These are phyloP conservation scores for Lentinula lateritia DNA, from an alignment of 768 basidiomycete genomes.

Conservation along the genomic window DNA sequence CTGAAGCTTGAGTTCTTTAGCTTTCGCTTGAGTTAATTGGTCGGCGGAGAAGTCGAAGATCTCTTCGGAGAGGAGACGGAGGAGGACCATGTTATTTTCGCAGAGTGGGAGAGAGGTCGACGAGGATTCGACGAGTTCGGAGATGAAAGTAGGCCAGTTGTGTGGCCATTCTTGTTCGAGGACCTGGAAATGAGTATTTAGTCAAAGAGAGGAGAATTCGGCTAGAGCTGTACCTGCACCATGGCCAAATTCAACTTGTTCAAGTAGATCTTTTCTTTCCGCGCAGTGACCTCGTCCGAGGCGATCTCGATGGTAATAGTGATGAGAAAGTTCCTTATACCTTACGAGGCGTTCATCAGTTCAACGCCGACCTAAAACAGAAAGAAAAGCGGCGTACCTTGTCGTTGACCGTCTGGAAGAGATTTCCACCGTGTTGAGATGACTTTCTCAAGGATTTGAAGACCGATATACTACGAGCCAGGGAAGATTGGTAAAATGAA, in stretches of 20 bases:
- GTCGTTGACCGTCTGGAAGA: slow-evolving; percentile 59
- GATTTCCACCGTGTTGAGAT: slow-evolving; percentile 61
- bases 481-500: neutral
- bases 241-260: slow-evolving; percentile 76
- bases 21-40: slow-evolving; percentile 73
- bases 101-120: slow-evolving; percentile 71
- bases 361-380: neutral
- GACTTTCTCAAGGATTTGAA: slow-evolving; percentile 61
- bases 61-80: slow-evolving; percentile 70
- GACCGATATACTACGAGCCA: slow-evolving; percentile 44
- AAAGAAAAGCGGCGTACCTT: slow-evolving; percentile 31
- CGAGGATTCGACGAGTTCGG: slow-evolving; percentile 74
- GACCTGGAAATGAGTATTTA: slow-evolving; percentile 35
- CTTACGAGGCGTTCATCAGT: slow-evolving; percentile 21
- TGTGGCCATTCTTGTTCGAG: slow-evolving; percentile 83
- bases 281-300: slow-evolving; percentile 59
- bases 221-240: slow-evolving; percentile 46
- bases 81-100: slow-evolving; percentile 84
- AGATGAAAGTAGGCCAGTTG: slow-evolving; percentile 76
- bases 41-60: slow-evolving; percentile 79
- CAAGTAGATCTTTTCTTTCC: slow-evolving; percentile 62
- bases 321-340: slow-evolving; percentile 74
- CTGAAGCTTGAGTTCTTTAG: slow-evolving; percentile 70
- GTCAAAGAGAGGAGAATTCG: neutral
- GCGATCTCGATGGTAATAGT: slow-evolving; percentile 67